Conservation (phyloP, 2,329 filamentous ascomycete species). For the Penicillium brevicompactum region DNA sequence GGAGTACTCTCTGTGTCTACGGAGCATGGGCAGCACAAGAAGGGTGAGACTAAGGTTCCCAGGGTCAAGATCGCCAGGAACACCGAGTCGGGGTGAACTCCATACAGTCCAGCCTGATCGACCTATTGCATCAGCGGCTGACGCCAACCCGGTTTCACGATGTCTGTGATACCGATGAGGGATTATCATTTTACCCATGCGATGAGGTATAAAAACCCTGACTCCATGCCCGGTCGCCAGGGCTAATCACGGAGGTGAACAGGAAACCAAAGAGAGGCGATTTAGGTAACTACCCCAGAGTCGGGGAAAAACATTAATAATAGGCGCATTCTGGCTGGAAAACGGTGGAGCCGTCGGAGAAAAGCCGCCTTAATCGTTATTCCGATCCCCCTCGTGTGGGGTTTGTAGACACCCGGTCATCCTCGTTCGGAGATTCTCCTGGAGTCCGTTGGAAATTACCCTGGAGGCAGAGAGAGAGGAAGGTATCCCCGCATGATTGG, state of each 20-base stretch:
- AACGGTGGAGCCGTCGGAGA: constrained; percentile 15
- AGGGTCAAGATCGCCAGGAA: constrained; percentile 8
- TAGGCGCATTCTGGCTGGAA: not conserved
- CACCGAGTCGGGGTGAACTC: not conserved
- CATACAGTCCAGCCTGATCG: not conserved
- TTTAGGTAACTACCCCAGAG: not conserved
- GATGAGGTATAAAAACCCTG: not conserved
- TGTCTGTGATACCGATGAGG: too few relatives aligned
- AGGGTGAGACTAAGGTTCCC: not conserved
- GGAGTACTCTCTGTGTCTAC: too few relatives aligned
- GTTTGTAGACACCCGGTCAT: not conserved
- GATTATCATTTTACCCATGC: too few relatives aligned
- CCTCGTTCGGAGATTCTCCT: too few relatives aligned
- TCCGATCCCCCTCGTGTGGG: not conserved
- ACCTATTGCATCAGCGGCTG: constrained; percentile 8
- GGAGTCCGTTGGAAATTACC: too few relatives aligned
- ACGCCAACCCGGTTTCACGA: constrained; percentile 3
- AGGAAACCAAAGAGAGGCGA: not conserved
- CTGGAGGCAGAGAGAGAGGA: not conserved
- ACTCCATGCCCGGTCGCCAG: not conserved
- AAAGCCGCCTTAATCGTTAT: constrained; percentile 11
- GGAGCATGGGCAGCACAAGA: too few relatives aligned
- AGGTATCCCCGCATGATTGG: not conserved
- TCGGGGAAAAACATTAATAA: constrained; percentile 3
- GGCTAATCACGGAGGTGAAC: not conserved